Conservation (phyloP, 768 basidiomycete species). For the Agrocybe praecox region DNA sequence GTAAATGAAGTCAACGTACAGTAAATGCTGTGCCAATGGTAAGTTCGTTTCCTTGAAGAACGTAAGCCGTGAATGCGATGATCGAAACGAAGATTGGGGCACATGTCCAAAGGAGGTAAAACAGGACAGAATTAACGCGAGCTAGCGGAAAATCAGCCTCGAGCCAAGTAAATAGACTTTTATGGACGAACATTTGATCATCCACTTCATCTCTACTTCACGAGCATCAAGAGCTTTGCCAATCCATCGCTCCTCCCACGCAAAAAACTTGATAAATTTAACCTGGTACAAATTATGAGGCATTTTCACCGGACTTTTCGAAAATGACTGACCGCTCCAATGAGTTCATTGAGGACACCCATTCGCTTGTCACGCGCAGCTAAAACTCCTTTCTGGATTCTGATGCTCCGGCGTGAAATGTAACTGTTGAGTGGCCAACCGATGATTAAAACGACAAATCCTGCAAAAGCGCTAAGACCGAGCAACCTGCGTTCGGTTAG, state of each 20-base stretch:
- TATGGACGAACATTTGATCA: slow-evolving; percentile 58
- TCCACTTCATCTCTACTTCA: slow-evolving; percentile 72
- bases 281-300: slow-evolving; percentile 33
- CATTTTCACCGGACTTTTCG: background rate
- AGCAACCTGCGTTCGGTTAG: slow-evolving; percentile 46
- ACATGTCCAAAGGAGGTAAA: slow-evolving; percentile 70
- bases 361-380: slow-evolving; percentile 76
- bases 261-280: slow-evolving; percentile 85
- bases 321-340: slow-evolving; percentile 53
- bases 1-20: slow-evolving; percentile 35
- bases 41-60: slow-evolving; percentile 72
- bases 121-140: slow-evolving; percentile 72
- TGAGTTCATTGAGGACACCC: slow-evolving; percentile 76
- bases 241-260: slow-evolving; percentile 82
- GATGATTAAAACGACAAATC: slow-evolving; percentile 66
- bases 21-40: slow-evolving; percentile 86
- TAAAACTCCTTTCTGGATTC: slow-evolving; percentile 60
- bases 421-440: slow-evolving; percentile 75
- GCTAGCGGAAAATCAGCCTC: slow-evolving; percentile 36
- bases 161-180: background rate
- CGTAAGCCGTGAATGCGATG: slow-evolving; percentile 75
- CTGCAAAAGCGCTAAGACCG: slow-evolving; percentile 73
- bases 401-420: slow-evolving; percentile 59
- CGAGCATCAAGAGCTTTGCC: slow-evolving; percentile 63
- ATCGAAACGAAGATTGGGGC: slow-evolving; percentile 84